phyloP scores from a whole-genome alignment of 306 rosid genomes.

The Purshia tridentata region DNA sequence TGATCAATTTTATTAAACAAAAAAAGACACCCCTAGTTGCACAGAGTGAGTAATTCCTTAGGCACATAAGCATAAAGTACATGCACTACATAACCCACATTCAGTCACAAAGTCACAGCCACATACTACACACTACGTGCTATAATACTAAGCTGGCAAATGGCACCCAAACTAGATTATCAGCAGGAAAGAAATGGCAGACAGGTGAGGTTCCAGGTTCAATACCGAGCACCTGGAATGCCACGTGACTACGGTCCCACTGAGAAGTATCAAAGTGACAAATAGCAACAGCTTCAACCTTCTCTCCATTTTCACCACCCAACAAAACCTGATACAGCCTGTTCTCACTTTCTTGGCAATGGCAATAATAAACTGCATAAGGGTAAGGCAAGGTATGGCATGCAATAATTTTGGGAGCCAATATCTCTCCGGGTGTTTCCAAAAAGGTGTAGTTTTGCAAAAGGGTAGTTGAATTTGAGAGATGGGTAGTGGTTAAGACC shows the following conservation, averaged over 20 bases:
- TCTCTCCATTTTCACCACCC: slow-evolving; percentile 52
- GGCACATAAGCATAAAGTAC: too few relatives aligned
- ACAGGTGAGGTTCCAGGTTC: slow-evolving; percentile 60
- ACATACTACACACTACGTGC: neutral
- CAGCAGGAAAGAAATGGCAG: slow-evolving; percentile 71
- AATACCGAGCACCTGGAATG: slow-evolving; percentile 53
- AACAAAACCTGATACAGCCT: slow-evolving; percentile 49
- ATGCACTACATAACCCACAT: neutral
- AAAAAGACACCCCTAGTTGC: too few relatives aligned
- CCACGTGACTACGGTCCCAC: slow-evolving; percentile 58
- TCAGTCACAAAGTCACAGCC: neutral
- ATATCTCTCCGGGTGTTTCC: slow-evolving; percentile 32
- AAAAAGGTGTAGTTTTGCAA: slow-evolving; percentile 66
- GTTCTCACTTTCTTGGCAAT: slow-evolving; percentile 47
- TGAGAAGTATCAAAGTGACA: slow-evolving; percentile 85
- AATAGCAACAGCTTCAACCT: slow-evolving; percentile 56
- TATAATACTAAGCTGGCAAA: slow-evolving; percentile 6
- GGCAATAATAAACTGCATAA: slow-evolving; percentile 69
- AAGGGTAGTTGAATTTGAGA: slow-evolving; percentile 29
- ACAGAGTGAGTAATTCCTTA: too few relatives aligned
- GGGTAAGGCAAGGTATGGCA: slow-evolving; percentile 84
- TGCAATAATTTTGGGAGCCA: slow-evolving; percentile 51
- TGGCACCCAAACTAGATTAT: slow-evolving; percentile 62
- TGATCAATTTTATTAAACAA: too few relatives aligned
- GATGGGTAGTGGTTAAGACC: slow-evolving; percentile 44